Conservation (phyloP, 2,329 filamentous ascomycete species). For the Venturia nashicola region DNA sequence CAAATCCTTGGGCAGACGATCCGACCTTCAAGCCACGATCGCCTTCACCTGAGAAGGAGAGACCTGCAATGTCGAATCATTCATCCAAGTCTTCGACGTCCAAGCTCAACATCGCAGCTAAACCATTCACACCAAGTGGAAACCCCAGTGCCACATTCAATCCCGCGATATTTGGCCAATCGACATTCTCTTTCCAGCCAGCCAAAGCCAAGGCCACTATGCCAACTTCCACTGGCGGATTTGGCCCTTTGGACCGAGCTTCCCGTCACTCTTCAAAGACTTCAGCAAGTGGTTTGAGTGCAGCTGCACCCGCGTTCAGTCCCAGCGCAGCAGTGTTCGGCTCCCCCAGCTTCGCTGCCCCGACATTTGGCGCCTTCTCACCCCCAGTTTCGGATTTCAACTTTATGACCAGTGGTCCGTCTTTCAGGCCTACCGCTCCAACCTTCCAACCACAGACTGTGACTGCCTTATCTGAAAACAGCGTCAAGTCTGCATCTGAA, state of each 20-base stretch:
- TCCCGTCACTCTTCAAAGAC: conserved; percentile 18
- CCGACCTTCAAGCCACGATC: conserved; percentile 8
- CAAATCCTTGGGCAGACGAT: conserved; percentile 10
- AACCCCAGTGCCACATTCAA: conserved; percentile 42
- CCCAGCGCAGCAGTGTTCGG: conserved; percentile 28
- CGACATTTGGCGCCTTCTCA: neutral
- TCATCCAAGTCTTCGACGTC: conserved; percentile 58
- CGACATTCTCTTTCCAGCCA: conserved; percentile 30
- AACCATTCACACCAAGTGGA: conserved; percentile 56
- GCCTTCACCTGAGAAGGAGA: neutral
- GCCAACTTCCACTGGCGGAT: conserved; percentile 18
- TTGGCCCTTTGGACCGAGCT: conserved; percentile 38
- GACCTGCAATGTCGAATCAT: conserved; percentile 28
- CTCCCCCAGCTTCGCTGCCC: conserved; percentile 3
- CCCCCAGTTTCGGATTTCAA: conserved; percentile 19
- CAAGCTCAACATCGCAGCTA: conserved; percentile 77
- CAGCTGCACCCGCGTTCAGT: conserved; percentile 66
- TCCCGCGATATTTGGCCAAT: conserved; percentile 31
- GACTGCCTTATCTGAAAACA: neutral
- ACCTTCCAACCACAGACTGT: conserved; percentile 13
- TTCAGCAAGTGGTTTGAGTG: conserved; percentile 57
- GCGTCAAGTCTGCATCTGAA: neutral
- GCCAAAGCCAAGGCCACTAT: conserved; percentile 12
- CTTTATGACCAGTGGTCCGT: conserved; percentile 19
- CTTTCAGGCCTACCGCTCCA: conserved; percentile 18